Evolutionary conservation across 352 stramenopile species (phyloP).

Genomic region (Blastocystis sp.): DNA sequence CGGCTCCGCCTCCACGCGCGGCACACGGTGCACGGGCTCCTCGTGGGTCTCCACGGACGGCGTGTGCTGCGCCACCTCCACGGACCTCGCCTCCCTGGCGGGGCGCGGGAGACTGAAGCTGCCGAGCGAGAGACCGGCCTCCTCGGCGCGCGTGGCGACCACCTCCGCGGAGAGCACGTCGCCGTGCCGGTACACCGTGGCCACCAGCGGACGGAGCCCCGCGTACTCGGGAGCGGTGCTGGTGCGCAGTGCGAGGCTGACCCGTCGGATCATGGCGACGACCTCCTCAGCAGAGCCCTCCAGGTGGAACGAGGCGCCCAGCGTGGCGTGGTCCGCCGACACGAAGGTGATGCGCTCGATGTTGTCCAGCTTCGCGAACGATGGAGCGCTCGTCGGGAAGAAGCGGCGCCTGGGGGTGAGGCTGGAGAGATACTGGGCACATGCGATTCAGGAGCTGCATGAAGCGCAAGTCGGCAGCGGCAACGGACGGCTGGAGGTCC

Average conservation of each 20-base stretch:
- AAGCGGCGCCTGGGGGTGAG: background rate
- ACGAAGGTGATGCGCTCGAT: background rate
- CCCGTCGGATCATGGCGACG: conserved; percentile 17
- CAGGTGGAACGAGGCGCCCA: background rate
- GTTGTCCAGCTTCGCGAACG: background rate
- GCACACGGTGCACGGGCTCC: background rate
- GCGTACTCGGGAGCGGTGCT: background rate
- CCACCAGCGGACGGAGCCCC: background rate
- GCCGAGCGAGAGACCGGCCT: background rate
- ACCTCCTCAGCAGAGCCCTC: conserved; percentile 8
- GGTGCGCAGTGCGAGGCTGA: background rate
- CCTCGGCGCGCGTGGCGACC: background rate
- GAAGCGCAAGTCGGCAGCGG: background rate
- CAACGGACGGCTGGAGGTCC: background rate
- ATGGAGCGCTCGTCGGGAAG: background rate
- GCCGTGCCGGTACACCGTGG: background rate
- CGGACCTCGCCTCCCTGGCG: background rate
- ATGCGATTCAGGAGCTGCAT: background rate
- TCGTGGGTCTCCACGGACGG: background rate
- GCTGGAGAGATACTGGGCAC: background rate
- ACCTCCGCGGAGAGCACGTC: background rate
- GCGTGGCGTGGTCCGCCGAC: background rate
- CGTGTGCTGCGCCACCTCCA: background rate
- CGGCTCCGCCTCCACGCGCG: background rate
- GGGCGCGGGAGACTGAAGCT: background rate